A percentile compares a stretch with the other conserved stretches of the same genome.
phyloP scores from a whole-genome alignment of 164 flowering plant genomes.

The Umbilicus rupestris region DNA sequence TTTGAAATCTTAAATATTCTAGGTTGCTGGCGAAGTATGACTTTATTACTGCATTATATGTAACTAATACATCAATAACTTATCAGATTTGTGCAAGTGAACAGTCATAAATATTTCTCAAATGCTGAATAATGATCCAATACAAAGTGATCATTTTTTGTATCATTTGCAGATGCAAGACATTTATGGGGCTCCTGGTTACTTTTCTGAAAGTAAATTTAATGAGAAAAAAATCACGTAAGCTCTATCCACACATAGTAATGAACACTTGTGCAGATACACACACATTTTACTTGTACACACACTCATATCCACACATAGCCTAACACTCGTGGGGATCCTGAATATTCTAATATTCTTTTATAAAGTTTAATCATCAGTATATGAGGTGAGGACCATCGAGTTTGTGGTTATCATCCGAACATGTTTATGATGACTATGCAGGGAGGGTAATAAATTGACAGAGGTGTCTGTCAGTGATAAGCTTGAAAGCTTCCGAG shows the following conservation, averaged over 20 bases:
- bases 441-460: conserved; percentile 59
- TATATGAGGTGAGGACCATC: background rate
- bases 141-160: background rate
- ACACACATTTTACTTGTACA: background rate
- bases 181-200: conserved; percentile 86
- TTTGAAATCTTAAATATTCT: background rate
- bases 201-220: conserved; percentile 46
- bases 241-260: conserved; percentile 19
- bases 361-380: background rate
- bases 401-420: background rate
- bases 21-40: background rate
- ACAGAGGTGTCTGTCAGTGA: conserved; percentile 93
- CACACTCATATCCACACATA: background rate
- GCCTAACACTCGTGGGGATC: background rate
- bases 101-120: background rate
- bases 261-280: background rate
- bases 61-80: background rate
- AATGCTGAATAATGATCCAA: background rate
- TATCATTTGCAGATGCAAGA: conserved; percentile 63
- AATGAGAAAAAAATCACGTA: conserved; percentile 39
- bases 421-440: background rate
- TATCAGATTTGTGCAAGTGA: background rate
- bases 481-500: conserved; percentile 85
- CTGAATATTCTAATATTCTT: no score
- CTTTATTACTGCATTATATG: background rate